Conservation (phyloP, 2,329 filamentous ascomycete genomes). For the Hymenoscyphus albidus region DNA sequence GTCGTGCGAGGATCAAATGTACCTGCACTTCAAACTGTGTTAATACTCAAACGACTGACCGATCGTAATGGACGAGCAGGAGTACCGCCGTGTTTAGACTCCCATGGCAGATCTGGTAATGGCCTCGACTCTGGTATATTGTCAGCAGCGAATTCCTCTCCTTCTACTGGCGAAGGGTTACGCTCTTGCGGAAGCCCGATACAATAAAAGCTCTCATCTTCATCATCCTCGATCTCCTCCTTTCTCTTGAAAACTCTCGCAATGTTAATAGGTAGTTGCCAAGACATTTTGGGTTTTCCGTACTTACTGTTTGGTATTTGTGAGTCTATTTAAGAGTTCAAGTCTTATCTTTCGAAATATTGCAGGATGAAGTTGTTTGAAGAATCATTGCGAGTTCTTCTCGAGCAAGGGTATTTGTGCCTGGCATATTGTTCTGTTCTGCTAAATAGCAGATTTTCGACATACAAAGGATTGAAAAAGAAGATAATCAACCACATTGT, state of each 20-base stretch:
- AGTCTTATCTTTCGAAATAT: too few species aligned
- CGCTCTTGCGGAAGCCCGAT: not conserved
- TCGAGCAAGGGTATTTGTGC: too few species aligned
- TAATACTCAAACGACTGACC: not conserved
- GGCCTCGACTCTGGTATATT: not conserved
- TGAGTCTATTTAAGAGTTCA: not conserved
- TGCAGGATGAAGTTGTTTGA: too few species aligned
- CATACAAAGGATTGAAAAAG: too few species aligned
- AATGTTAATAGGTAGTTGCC: not conserved
- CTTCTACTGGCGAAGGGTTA: not conserved
- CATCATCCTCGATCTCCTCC: not conserved
- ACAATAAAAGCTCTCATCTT: not conserved
- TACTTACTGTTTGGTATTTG: not conserved
- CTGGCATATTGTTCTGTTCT: too few species aligned
- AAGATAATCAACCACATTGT: too few species aligned
- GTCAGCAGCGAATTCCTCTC: not conserved
- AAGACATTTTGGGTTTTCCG: not conserved
- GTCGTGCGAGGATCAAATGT: not conserved
- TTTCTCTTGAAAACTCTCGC: not conserved
- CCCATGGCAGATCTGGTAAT: not conserved
- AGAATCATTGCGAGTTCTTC: too few species aligned
- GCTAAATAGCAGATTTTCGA: too few species aligned
- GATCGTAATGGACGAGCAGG: not conserved
- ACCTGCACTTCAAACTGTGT: not conserved
- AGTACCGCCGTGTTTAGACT: not conserved